Base-by-base conservation (phyloP, 2,329 filamentous ascomycete genomes). In the Phialocephala subalpina region DNA sequence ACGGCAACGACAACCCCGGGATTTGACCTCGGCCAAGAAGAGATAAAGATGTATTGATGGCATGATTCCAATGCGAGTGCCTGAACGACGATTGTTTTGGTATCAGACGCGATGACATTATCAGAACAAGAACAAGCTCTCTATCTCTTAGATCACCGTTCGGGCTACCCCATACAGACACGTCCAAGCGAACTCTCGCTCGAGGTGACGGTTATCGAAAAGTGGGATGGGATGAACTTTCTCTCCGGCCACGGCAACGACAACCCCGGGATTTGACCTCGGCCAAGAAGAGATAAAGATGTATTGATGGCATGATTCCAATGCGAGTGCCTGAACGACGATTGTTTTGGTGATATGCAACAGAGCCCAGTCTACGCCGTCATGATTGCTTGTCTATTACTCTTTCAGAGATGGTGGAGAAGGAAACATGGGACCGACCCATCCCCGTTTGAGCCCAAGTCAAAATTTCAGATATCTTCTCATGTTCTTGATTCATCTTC, bases 231-330 rank as follows among this genome's bases (percentile, higher is more conserved):
- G 38, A 42, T 20, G 45, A 49, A 25, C 8, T 22, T 49, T 49
- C 18, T 4, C 18, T 49, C 45, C 45, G 18, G 18, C 11, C 11
- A 49, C 20, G 18, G 20, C 38, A 16, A n/a, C 38, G 11, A 49
- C 8, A 18, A 49, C 8, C 12, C 12, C 18, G 12, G 38, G 20
- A 18, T 49, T 49, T 49, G 45, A 25, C 45, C 18, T 20, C 45
- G 45, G 45, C 45, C 45, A 49, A 25, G n/a, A 20, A 18, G 20
- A 49, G 45, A 49, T 49, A 49, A 42, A 49, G 45, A 20, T 49
- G 20, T 18, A 25, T 20, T 22, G 11, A 25, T 49, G 18, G 20
- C 20, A 49, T 49, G 45, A n/a, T n/a, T n/a, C n/a, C n/a, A n/a
- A 49, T 49, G 18, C 18, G 45, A 18, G 8, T n/a, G n/a, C n/a